These are phyloP conservation scores for Tetrahymena thermophila DNA, from an alignment of 73 alveolate species.

Conservation along the genomic window DNA sequence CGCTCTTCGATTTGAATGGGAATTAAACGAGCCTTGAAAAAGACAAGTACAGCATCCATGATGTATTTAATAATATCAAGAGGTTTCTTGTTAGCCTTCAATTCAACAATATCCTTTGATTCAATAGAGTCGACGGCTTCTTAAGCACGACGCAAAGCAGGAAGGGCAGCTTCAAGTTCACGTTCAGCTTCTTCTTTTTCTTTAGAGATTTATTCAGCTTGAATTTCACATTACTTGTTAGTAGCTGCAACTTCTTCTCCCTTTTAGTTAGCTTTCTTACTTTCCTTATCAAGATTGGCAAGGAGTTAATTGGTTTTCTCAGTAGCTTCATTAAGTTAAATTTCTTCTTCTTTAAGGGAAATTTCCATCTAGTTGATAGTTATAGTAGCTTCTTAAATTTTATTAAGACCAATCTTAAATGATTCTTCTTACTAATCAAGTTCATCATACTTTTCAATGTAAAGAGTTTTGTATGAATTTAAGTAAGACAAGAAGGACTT, in stretches of 20 bases:
- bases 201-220: conserved; percentile 86
- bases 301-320: conserved; percentile 81
- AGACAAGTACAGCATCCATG: conserved; percentile 21
- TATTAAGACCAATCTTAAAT: conserved; percentile 79
- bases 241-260: conserved; percentile 95
- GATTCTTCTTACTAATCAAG: conserved; percentile 80
- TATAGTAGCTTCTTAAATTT: conserved; percentile 84
- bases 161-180: conserved; percentile 97
- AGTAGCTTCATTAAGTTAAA: conserved; percentile 82
- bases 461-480: conserved; percentile 96
- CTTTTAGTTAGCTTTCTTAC: conserved; percentile 94
- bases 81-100: conserved; percentile 78
- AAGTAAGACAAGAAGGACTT: conserved; percentile 97
- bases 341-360: conserved; percentile 89
- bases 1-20: conserved; percentile 48
- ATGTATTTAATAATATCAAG: conserved; percentile 20
- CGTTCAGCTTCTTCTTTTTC: conserved; percentile 95
- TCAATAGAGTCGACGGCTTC: conserved; percentile 90
- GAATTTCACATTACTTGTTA: conserved; percentile 89
- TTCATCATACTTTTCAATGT: conserved; percentile 84
- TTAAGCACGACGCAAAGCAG: conserved; percentile 96
- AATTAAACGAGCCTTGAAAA: conserved; percentile 39
- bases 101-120: conserved; percentile 87
- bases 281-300: conserved; percentile 90
- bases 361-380: conserved; percentile 87